Base-by-base conservation (phyloP, 495 filamentous ascomycete species). In the Daldinia loculata region DNA sequence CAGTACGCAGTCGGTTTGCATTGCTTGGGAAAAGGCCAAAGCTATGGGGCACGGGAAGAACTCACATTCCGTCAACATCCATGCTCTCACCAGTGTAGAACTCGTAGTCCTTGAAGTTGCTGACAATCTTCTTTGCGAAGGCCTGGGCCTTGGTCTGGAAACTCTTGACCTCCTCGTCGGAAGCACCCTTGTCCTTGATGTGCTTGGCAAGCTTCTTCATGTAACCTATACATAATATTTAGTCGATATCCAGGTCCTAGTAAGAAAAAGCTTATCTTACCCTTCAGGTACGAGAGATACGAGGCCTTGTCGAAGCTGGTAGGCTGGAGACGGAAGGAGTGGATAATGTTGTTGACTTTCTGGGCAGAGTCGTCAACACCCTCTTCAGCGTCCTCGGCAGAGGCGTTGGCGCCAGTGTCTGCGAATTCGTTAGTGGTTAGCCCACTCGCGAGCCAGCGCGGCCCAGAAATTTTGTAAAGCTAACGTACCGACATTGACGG, bases 341-440 rank as follows among this genome's bases (percentile, higher is more conserved):
- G 84, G 79, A 97, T 89, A 71, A 98, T 88, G 81, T 99, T 94
- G 87, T 97, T 96, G 83, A 98, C 96, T 82, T 89, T 89, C 79
- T 91, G 79, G 63, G 81, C 79, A 63, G 76, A 76, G 61, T 94
- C 94, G 24, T 94, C 94, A 39, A 86, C 12, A 45, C 77, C 86
- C 69, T 95, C 94, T 24, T 90, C 93, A 60, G 79, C 89, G 75
- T 90, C 95, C 84, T 98, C 95, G 69, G 95, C 94, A 66, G 95
- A 98, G 66, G 95, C 92, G 84, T 98, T 99, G 84, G 93, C 96
- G 80, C 95, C 95, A 77, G 89, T 97, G 76, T 98, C 94, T 89
- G 66, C 22, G 27, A 30, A 57, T 32, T 19, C 39, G 26, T 69
- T 43, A 61, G 27, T 55, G 45, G 2, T 61, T n/a, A 15, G 12